Percentiles rank a stretch among this genome's conserved stretches.
These are phyloP conservation scores for Straminergon stramineum DNA, from an alignment of 225 moss, liverwort and hornwort genomes.

Conservation along the genomic window DNA sequence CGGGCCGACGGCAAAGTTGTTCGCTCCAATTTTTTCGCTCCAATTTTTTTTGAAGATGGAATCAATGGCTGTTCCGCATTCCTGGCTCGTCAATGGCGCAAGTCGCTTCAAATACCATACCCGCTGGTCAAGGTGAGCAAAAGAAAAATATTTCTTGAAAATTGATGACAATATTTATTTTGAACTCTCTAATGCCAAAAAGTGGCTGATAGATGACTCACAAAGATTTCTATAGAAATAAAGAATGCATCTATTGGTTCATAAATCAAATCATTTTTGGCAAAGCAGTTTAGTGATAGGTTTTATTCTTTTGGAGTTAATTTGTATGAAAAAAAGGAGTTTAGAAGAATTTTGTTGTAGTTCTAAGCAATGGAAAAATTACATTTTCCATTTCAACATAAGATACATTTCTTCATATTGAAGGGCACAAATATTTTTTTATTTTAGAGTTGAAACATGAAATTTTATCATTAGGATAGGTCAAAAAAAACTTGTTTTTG, in stretches of 20 bases:
- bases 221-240: not conserved
- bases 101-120: no score
- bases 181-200: no score
- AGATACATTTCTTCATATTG: not conserved
- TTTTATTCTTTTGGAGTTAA: fast-evolving
- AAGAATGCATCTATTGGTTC: not conserved
- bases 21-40: not conserved
- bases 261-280: not conserved
- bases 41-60: not conserved
- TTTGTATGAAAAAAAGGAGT: fast-evolving
- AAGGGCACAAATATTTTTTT: not conserved
- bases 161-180: not conserved
- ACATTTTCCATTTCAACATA: no score
- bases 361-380: no score
- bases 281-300: not conserved
- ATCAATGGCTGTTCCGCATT: not conserved
- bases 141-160: not conserved
- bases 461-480: not conserved
- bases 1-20: not conserved
- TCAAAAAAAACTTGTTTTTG: not conserved
- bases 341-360: not conserved
- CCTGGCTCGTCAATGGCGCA: not conserved
- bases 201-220: not conserved
- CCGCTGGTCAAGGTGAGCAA: not conserved
- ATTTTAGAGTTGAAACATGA: no score